Conservation (phyloP, 228 moss, liverwort and hornwort species). For the Sphagnum magellanicum region DNA sequence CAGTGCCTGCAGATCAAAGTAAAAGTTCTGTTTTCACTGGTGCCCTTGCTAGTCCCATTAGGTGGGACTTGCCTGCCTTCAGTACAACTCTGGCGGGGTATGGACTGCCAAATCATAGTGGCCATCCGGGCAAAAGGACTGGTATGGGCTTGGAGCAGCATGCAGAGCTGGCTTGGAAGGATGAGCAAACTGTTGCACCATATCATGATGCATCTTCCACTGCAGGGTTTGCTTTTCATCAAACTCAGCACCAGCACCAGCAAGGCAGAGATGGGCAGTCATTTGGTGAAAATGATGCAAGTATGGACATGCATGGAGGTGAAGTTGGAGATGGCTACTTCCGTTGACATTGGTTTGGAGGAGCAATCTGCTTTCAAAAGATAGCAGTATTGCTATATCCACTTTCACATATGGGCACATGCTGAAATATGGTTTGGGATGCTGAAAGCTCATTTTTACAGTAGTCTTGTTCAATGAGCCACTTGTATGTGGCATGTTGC, state of each 20-base stretch:
- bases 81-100: constrained; percentile 19
- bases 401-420: neutral
- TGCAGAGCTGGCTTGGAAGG: constrained; percentile 45
- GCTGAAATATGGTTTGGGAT: neutral
- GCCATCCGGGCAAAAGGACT: constrained; percentile 54
- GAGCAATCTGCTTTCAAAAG: constrained; percentile 12
- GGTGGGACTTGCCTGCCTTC: constrained; percentile 79
- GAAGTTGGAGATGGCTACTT: constrained; percentile 39
- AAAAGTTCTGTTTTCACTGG: constrained; percentile 86
- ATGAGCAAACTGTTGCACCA: constrained; percentile 11
- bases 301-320: constrained; percentile 59
- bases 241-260: constrained; percentile 7
- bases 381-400: neutral
- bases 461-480: neutral
- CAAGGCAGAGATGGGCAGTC: constrained; percentile 20
- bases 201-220: too few relatives aligned
- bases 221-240: neutral
- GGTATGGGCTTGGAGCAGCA: constrained; percentile 48
- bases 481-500: neutral
- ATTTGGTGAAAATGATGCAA: constrained; percentile 44
- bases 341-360: constrained; percentile 13
- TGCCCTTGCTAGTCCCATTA: constrained; percentile 84
- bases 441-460: neutral
- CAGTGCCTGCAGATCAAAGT: constrained; percentile 46
- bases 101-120: constrained; percentile 41